Evolutionary conservation across 495 filamentous ascomycete species (phyloP), one percentile per base, ranked within the genome.

Genomic region (Talaromyces trachyspermus): DNA sequence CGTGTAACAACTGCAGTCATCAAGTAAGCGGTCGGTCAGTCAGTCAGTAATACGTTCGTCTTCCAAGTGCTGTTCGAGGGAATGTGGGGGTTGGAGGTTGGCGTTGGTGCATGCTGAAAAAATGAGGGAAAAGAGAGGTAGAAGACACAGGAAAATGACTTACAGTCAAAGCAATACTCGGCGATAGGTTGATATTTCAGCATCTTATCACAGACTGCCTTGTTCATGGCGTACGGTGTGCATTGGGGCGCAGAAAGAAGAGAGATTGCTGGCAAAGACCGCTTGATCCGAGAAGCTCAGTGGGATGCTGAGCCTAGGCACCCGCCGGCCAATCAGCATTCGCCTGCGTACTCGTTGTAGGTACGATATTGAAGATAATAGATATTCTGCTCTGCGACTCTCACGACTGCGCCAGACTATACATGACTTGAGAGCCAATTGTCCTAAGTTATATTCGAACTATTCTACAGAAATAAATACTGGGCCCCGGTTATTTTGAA

Each of bases 161-260:
- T 55, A 71, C 65, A 54, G 59, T 59, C 49, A 52, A 53, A 56
- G 60, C 53, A 54, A 57, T 53, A 43, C 50, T 55, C 41, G n/a
- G n/a, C n/a, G 55, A 38, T 57, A 50, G 30, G 32, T 52, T 43
- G 48, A 61, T 67, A 68, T 54, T 57, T 63, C 51, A 75, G 65
- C 64, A 75, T 74, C 48, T 73, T 75, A 35, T 35, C 44, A 46
- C 37, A 29, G 30, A 22, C 18, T 46, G 30, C 30, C 29, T 23
- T 19, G 27, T 24, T 46, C 44, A 46, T 37, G 44, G 30, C 44
- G 20, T 8, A 15, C 3, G 19, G 27, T 17, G 17, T 35, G n/a
- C 29, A 36, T 22, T 35, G 30, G 30, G 5, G n/a, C n/a, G n/a
- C n/a, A n/a, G n/a, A n/a, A n/a, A n/a, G n/a, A n/a, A 15, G 20